Evolutionary conservation across 169 alveolate genomes (phyloP), one percentile per base, ranked within the genome.

Genomic region (Cryptosporidium muris): DNA sequence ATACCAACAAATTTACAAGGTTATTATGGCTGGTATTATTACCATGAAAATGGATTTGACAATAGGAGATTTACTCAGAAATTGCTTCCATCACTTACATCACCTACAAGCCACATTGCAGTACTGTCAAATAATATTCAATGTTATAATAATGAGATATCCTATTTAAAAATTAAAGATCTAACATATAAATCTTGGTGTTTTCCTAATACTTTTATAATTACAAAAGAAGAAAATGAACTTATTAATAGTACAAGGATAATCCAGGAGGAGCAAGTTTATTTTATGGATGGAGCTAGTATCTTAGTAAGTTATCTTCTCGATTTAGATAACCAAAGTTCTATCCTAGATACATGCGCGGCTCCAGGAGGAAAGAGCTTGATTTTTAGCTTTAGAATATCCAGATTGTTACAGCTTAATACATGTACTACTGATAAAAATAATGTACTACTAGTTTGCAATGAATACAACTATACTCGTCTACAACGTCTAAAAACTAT

Each of bases 291-390:
- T 16, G 85, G 74, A 58, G 85, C 85, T 3, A 74, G 85, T 9
- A 74, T 74, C 1, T 58, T 74, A 3, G 63, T 74, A 25, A 34
- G 74, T 58, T 58, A 62, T 11, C 14, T 74, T 12, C 45, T 74
- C 11, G 47, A 12, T 12, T 47, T 74, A 9, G 47, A 74, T 36
- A 81, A 90, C 1, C 82, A 82, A 36, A 93, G 92, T 40, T 49
- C 88, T 48, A 92, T 94, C 42, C 82, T 94, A 16, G 97, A 94
- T 68, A 67, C 92, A 89, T 94, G 96, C 89, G 92, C 95, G 3
- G 92, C 96, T 43, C 95, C 96, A 7, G 97, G 96, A 12, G 96
- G 96, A 2, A 93, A 93, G 53, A 81, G 94, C 38, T 90, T 93
- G 64, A 91, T 92, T 14, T 25, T 25, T 25, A 25, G 25, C 25